Conservation (phyloP, 2,329 filamentous ascomycete species). For the Fusarium ambrosium region DNA sequence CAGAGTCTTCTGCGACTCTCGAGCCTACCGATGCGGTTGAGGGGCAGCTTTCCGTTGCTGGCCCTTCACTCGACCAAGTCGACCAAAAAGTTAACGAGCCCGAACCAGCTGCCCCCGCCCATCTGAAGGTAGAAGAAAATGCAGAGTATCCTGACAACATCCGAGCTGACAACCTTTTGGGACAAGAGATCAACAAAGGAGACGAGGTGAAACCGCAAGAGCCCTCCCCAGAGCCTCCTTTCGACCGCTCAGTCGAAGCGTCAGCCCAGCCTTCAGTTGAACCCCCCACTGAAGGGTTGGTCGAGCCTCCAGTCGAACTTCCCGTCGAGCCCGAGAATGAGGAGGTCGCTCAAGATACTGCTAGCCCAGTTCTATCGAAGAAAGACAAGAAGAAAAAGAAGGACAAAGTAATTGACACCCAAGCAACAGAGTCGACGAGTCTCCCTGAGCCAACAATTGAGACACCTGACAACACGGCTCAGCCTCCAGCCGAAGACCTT, state of each 20-base stretch:
- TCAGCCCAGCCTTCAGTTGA: not conserved
- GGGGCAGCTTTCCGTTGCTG: not conserved
- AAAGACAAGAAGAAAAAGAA: conserved; percentile 41
- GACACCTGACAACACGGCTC: not conserved
- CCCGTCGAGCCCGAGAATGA: not conserved
- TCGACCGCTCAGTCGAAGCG: not conserved
- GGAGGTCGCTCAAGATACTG: conserved; percentile 25
- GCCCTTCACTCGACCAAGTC: not conserved
- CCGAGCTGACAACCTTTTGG: not conserved
- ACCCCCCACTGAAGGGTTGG: not conserved
- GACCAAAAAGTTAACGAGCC: not conserved
- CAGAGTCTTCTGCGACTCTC: not conserved
- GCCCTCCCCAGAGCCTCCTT: not conserved
- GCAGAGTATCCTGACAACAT: not conserved
- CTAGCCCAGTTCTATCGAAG: conserved; percentile 26
- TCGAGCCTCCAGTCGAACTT: conserved; percentile 1
- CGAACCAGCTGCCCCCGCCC: not conserved
- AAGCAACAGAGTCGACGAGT: conserved; percentile 2
- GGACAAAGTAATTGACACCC: conserved; percentile 16
- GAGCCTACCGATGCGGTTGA: not conserved
- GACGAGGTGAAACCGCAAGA: conserved; percentile 9
- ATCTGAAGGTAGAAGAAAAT: not conserved
- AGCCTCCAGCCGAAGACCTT: not conserved
- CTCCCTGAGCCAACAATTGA: conserved; percentile 4
- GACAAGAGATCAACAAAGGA: conserved; percentile 2